Evolutionary conservation across 306 rosid species (phyloP).

Genomic region (Oxytropis ochrocephala): DNA sequence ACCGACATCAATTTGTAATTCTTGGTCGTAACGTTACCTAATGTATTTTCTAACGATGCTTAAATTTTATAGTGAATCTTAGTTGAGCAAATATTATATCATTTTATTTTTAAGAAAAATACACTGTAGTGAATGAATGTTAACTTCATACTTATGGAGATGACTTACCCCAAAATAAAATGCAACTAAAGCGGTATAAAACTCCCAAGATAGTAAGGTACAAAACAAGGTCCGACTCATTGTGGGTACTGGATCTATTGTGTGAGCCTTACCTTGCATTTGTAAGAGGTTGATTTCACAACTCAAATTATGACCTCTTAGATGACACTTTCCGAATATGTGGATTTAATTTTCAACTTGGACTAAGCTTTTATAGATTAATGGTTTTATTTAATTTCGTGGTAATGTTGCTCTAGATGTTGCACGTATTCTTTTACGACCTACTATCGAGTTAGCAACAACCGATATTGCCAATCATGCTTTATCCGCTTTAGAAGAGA

Average conservation of each 20-base stretch:
- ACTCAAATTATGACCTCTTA: too few species aligned
- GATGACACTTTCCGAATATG: too few species aligned
- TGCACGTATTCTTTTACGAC: slow-evolving; percentile 78
- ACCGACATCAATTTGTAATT: too few species aligned
- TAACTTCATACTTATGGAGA: not conserved
- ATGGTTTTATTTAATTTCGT: too few species aligned
- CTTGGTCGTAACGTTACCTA: too few species aligned
- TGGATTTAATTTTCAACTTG: too few species aligned
- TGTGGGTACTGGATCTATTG: not conserved
- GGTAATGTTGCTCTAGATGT: too few species aligned
- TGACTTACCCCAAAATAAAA: not conserved
- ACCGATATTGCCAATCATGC: slow-evolving; percentile 88
- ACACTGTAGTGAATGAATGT: not conserved
- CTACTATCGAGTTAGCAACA: slow-evolving; percentile 58
- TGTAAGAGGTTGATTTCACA: not conserved
- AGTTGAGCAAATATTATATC: not conserved
- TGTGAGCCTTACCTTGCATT: not conserved
- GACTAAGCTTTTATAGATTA: too few species aligned
- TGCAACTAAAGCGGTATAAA: not conserved
- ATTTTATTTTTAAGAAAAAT: not conserved
- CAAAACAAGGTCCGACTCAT: not conserved
- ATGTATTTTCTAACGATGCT: too few species aligned
- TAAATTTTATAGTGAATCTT: not conserved
- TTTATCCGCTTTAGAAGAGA: slow-evolving; percentile 66
- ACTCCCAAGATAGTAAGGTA: not conserved